Conservation (phyloP, 225 moss, liverwort and hornwort genomes). For the Physcomitrium patens region DNA sequence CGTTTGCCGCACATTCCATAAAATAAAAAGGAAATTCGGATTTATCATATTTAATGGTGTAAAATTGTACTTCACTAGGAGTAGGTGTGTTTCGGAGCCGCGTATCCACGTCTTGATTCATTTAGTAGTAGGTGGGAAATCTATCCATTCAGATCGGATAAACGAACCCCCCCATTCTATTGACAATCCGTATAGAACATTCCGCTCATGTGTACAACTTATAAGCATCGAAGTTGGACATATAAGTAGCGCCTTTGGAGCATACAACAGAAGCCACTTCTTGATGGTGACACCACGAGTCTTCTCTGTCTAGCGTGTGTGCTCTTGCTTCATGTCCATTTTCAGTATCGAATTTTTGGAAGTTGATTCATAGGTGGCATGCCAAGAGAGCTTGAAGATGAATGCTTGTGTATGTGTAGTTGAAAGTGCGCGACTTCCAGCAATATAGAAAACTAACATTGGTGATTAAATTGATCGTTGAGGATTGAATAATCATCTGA, state of each 20-base stretch:
- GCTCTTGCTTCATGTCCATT: too few species aligned
- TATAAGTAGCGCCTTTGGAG: too few species aligned
- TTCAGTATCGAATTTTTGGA: too few species aligned
- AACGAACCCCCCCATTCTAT: not conserved
- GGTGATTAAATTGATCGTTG: not conserved
- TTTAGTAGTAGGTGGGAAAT: conserved; percentile 4
- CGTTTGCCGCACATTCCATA: not conserved
- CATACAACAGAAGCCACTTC: too few species aligned
- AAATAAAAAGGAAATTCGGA: not conserved
- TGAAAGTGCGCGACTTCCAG: not conserved
- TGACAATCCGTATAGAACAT: not conserved
- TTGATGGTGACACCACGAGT: too few species aligned
- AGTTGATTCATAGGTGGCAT: too few species aligned
- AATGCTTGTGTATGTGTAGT: too few species aligned
- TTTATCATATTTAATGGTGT: not conserved
- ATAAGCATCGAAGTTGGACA: not conserved
- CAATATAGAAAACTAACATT: too few species aligned
- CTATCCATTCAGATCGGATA: not conserved
- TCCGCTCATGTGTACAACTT: not conserved
- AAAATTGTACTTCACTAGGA: conserved; percentile 1
- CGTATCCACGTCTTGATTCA: not conserved
- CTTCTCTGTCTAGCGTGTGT: too few species aligned
- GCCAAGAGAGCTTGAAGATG: too few species aligned
- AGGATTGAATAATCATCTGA: not conserved
- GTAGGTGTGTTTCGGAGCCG: conserved; percentile 9